phyloP scores from a whole-genome alignment of 2,329 filamentous ascomycete genomes.

The Podosphaera fusca region DNA sequence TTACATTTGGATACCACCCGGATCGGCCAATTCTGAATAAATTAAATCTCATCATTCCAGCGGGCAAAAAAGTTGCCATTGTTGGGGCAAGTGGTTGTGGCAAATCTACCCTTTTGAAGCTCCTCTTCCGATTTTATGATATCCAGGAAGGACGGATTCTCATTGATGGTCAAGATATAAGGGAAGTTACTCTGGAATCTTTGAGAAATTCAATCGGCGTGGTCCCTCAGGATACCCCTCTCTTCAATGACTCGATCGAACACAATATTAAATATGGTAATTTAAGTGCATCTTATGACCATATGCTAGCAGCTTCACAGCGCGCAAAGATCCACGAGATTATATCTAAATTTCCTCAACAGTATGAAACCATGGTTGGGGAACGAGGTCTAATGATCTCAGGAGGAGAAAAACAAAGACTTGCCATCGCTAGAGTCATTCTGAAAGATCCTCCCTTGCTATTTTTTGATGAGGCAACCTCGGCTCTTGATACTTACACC shows the following conservation, averaged over 20 bases:
- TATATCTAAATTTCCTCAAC: slow-evolving; percentile 58
- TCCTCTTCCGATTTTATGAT: slow-evolving; percentile 90
- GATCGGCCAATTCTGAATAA: slow-evolving; percentile 74
- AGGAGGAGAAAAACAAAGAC: slow-evolving; percentile 76
- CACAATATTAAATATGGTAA: slow-evolving; percentile 91
- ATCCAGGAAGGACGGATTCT: slow-evolving; percentile 64
- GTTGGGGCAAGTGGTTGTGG: slow-evolving; percentile 91
- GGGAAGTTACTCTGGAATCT: slow-evolving; percentile 59
- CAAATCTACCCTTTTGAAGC: slow-evolving; percentile 75
- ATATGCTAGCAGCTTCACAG: slow-evolving; percentile 55
- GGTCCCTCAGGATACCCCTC: slow-evolving; percentile 85
- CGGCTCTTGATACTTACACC: slow-evolving; percentile 77
- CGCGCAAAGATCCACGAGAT: slow-evolving; percentile 71
- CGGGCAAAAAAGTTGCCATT: slow-evolving; percentile 85
- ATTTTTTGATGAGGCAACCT: slow-evolving; percentile 92
- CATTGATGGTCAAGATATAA: slow-evolving; percentile 83
- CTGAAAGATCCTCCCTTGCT: slow-evolving; percentile 75
- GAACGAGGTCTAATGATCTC: slow-evolving; percentile 95
- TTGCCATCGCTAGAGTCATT: slow-evolving; percentile 63
- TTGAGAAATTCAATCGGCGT: slow-evolving; percentile 74
- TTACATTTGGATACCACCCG: slow-evolving; percentile 75
- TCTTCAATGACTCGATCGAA: slow-evolving; percentile 91
- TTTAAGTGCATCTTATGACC: slow-evolving; percentile 48
- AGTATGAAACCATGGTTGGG: slow-evolving; percentile 76
- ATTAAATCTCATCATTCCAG: slow-evolving; percentile 70